Evolutionary conservation across 345 rosid genomes (phyloP), one percentile per base, ranked within the genome.

Genomic region (Eucalyptus rudis): DNA sequence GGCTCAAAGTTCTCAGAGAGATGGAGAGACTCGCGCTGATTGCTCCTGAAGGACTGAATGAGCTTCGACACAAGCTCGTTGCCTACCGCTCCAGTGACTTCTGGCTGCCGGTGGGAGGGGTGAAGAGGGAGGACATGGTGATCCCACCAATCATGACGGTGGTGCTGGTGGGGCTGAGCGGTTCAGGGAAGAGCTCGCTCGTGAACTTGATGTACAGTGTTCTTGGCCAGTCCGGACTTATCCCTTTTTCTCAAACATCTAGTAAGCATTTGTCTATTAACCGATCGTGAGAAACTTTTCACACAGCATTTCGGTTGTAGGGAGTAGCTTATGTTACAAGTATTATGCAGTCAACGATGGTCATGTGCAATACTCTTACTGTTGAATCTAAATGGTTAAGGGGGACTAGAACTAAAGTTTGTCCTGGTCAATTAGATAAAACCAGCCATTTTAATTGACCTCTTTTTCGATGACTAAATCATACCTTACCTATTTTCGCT

Each of bases 171-270:
- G 96, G 96, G 54, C 90, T 93, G 90, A 87, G 92, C 45, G 92
- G 94, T 40, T 93, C 95, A 4, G 96, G 96, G 83, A 95, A 95
- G 90, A 93, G 95, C 92, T 93, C 97, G 27, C 93, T 95, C 13
- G 87, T 94, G 16, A 94, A 94, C 88, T 93, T 95, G 17, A 93
- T 95, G 96, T 95, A 94, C 90, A 93, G 97, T 59, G 93, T 94
- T 90, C 93, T 93, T 50, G 94, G 97, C 88, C 92, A 93, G 4
- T 91, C 93, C n/a, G 95, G 95, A 58, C 89, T 93, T 83, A 81
- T 94, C 29, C 94, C 93, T 31, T 95, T 94, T 84, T 94, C 96
- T 54, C 95, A 88, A 90, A 94, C 95, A 66, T 92, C 68, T 29
- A 62, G 68, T 62, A 62, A 62, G 68, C 33, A 29, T 29, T 33